Evolutionary conservation across 306 rosid species (phyloP).

Genomic region (Vicia villosa): DNA sequence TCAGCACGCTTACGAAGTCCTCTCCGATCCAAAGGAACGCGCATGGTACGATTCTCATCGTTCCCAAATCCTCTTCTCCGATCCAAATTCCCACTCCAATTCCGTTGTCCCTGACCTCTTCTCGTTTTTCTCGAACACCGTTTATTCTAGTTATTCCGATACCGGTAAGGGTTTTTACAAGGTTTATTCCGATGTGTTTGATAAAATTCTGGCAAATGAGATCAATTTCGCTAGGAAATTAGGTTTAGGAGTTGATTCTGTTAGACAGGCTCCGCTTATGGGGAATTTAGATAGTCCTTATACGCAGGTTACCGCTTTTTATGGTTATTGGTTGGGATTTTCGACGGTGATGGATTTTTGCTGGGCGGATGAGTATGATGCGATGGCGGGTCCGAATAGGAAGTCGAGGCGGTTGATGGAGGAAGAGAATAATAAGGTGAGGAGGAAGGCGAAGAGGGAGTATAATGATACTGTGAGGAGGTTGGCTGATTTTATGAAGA

Average conservation of each 20-base stretch:
- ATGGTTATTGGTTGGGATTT: constrained; percentile 79
- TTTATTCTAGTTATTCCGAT: constrained; percentile 69
- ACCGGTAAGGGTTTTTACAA: constrained; percentile 69
- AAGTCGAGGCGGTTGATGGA: constrained; percentile 86
- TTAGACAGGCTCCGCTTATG: constrained; percentile 75
- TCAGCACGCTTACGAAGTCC: constrained; percentile 89
- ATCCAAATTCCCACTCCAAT: constrained; percentile 49
- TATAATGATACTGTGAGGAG: constrained; percentile 87
- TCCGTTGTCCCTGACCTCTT: constrained; percentile 76
- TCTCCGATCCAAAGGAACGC: constrained; percentile 91
- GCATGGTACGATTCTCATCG: constrained; percentile 99
- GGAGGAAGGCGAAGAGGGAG: constrained; percentile 89
- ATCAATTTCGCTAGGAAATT: constrained; percentile 61
- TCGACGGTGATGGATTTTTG: constrained; percentile 84
- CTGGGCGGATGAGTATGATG: constrained; percentile 88
- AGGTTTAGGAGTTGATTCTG: constrained; percentile 59
- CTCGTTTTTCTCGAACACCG: constrained; percentile 88
- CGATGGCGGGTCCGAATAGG: constrained; percentile 72
- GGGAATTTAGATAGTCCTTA: constrained; percentile 82
- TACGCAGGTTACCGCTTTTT: constrained; percentile 80
- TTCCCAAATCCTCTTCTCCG: constrained; percentile 86
- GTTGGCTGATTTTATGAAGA: constrained; percentile 90
- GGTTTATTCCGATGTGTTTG: constrained; percentile 72
- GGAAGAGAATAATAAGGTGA: constrained; percentile 87
- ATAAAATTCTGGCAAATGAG: constrained; percentile 69